These are phyloP conservation scores for Ettlia oleoabundans DNA, from an alignment of 139 green algal genomes.

Conservation along the genomic window DNA sequence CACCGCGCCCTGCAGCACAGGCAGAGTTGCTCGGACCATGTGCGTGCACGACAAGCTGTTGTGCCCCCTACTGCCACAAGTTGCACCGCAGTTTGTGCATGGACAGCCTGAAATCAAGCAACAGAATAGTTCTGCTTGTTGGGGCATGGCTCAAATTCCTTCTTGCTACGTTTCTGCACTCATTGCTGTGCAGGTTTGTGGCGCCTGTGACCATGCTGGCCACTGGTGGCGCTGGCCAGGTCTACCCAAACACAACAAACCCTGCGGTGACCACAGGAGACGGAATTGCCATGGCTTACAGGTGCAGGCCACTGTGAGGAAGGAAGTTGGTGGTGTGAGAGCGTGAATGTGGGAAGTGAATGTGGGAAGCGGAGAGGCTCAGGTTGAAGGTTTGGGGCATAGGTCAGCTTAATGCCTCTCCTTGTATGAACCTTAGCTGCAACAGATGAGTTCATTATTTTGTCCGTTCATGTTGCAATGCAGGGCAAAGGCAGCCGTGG, in stretches of 20 bases:
- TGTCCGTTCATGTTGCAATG: background rate
- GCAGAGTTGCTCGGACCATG: too few species aligned
- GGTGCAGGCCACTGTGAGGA: too few species aligned
- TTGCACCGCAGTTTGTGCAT: background rate
- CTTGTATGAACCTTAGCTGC: background rate
- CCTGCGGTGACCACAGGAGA: conserved; percentile 94
- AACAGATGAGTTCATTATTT: too few species aligned
- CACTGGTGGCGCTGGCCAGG: conserved; percentile 89
- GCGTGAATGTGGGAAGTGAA: background rate
- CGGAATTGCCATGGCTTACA: conserved; percentile 94
- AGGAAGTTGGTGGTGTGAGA: background rate
- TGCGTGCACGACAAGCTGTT: too few species aligned
- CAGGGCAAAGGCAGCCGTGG: conserved; percentile 77
- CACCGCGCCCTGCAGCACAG: too few species aligned
- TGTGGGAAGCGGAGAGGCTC: too few species aligned
- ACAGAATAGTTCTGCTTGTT: too few species aligned
- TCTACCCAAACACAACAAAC: conserved; percentile 99
- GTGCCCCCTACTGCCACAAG: background rate
- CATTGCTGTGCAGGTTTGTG: conserved; percentile 69
- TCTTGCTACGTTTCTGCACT: too few species aligned
- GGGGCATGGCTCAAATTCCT: too few species aligned
- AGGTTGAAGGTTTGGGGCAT: background rate
- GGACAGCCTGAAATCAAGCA: too few species aligned
- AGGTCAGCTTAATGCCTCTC: background rate
- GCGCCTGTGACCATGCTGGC: conserved; percentile 89